Evolutionary conservation across 2,329 filamentous ascomycete genomes (phyloP).

Genomic region (Knoxdaviesia capensis): DNA sequence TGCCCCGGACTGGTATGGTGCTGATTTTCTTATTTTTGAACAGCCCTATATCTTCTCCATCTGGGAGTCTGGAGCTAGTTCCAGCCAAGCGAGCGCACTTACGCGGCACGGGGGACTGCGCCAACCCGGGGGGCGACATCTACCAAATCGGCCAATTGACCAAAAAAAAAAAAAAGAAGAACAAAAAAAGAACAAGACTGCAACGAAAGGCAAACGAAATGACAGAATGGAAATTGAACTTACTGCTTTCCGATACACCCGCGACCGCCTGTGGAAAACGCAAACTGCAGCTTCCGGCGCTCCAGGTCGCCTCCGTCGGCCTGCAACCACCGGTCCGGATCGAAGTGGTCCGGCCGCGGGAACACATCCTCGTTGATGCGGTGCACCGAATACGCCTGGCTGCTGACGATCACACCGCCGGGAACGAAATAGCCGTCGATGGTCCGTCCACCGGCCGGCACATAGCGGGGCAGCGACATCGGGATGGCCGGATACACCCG

Average conservation of each 20-base stretch:
- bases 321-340: slow-evolving; percentile 68
- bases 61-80: too few species aligned
- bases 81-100: too few species aligned
- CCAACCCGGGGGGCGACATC: not conserved
- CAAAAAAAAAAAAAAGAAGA: not conserved
- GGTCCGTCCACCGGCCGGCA: slow-evolving; percentile 29
- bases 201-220: not conserved
- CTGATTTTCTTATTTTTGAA: not conserved
- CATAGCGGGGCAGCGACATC: slow-evolving; percentile 43
- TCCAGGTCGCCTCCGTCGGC: slow-evolving; percentile 49
- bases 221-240: slow-evolving; percentile 12
- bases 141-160: not conserved
- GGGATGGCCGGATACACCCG: slow-evolving; percentile 44
- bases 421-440: slow-evolving; percentile 36
- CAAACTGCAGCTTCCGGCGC: slow-evolving; percentile 39
- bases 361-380: slow-evolving; percentile 47
- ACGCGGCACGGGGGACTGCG: not conserved
- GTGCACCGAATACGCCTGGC: slow-evolving; percentile 40
- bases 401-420: slow-evolving; percentile 33
- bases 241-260: slow-evolving; percentile 49
- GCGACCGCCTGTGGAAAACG: slow-evolving; percentile 44
- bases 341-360: slow-evolving; percentile 54
- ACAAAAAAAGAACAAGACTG: not conserved
- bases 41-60: too few species aligned
- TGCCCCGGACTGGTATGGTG: not conserved